These are phyloP conservation scores for Eruca vesicaria DNA, from an alignment of 441 rosid species.

Conservation along the genomic window DNA sequence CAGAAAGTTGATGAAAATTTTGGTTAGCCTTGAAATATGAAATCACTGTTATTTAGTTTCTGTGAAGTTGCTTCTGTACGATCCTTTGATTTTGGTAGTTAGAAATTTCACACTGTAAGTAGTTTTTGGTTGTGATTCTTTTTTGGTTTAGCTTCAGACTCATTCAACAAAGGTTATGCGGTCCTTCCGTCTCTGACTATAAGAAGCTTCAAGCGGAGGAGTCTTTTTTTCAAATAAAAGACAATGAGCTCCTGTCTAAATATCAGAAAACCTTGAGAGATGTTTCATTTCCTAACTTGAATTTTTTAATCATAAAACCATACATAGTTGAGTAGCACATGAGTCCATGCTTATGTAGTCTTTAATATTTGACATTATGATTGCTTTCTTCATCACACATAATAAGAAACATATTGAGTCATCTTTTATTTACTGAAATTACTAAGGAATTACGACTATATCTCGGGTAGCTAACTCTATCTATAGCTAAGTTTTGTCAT, in stretches of 20 bases:
- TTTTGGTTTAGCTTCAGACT: slow-evolving; percentile 44
- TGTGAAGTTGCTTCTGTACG: background rate
- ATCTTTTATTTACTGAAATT: too few relatives aligned
- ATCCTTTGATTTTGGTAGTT: background rate
- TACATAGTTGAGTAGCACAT: background rate
- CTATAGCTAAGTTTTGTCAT: background rate
- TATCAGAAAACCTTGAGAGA: slow-evolving; percentile 69
- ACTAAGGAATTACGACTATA: background rate
- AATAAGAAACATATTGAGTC: background rate
- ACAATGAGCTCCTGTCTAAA: slow-evolving; percentile 62
- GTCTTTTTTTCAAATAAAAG: slow-evolving; percentile 60
- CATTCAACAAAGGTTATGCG: slow-evolving; percentile 76
- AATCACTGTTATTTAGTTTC: background rate
- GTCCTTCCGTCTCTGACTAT: slow-evolving; percentile 68
- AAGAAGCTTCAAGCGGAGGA: slow-evolving; percentile 80
- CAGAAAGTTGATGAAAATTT: too few relatives aligned
- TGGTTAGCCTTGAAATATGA: too few relatives aligned
- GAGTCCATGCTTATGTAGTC: background rate
- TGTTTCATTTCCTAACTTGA: slow-evolving; percentile 31
- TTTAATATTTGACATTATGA: background rate
- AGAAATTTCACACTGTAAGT: background rate
- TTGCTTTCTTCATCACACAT: background rate
- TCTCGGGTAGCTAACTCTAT: background rate
- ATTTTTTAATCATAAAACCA: too few relatives aligned
- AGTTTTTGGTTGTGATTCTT: background rate